Percentiles rank a stretch among this genome's conserved stretches.
These are phyloP conservation scores for Gyromitra esculenta DNA, from an alignment of 2,329 filamentous ascomycete species.

Conservation along the genomic window DNA sequence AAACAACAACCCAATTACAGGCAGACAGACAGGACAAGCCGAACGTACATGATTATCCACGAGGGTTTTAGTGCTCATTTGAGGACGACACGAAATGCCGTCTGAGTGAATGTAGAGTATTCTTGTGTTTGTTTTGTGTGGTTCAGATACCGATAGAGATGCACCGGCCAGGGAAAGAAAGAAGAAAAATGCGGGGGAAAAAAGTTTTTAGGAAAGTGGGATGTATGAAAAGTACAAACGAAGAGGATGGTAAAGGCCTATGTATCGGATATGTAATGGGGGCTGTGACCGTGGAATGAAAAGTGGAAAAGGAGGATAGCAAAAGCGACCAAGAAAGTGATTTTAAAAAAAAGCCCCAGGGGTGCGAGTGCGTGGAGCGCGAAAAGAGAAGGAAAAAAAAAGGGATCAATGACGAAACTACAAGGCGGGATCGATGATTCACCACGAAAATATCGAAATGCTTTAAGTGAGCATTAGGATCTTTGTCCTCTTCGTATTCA, in stretches of 20 bases:
- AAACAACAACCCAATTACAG: constrained; percentile 24
- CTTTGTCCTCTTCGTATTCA: constrained; percentile 32
- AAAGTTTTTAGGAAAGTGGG: constrained; percentile 26
- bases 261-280: constrained; percentile 24
- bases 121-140: constrained; percentile 12
- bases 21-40: constrained; percentile 2
- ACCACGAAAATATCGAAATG: constrained; percentile 26
- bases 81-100: constrained; percentile 53
- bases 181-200: constrained; percentile 29
- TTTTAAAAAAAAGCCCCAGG: neutral
- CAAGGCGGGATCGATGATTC: constrained; percentile 37
- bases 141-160: constrained; percentile 9
- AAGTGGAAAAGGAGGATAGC: constrained; percentile 15
- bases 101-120: constrained; percentile 22
- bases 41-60: constrained; percentile 52
- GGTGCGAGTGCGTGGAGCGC: constrained; percentile 8
- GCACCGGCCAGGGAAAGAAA: constrained; percentile 12
- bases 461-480: constrained; percentile 17
- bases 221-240: constrained; percentile 30
- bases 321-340: constrained; percentile 13
- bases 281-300: constrained; percentile 40
- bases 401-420: constrained; percentile 39
- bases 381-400: constrained; percentile 24
- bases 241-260: constrained; percentile 26
- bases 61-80: constrained; percentile 52